Conservation (phyloP, 164 flowering plant genomes). For the Sedum album region DNA sequence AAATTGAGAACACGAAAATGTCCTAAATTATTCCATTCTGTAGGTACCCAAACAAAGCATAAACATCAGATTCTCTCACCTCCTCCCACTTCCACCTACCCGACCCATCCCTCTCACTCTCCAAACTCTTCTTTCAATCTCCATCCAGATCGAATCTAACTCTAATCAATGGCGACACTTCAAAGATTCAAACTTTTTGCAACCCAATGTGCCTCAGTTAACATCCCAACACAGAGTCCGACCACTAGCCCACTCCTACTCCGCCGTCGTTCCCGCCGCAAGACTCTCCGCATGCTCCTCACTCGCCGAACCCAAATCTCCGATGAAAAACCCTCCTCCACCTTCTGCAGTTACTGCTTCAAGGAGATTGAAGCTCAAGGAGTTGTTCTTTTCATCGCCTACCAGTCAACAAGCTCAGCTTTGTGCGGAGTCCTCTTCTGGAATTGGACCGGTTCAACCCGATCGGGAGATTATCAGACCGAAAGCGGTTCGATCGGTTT, state of each 20-base stretch:
- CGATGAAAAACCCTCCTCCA: neutral
- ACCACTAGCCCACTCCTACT: constrained; percentile 33
- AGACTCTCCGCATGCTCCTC: constrained; percentile 4
- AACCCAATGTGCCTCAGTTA: constrained; percentile 27
- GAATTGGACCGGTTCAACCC: neutral
- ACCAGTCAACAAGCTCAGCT: too few relatives aligned
- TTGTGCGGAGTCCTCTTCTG: neutral
- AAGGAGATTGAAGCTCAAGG: neutral
- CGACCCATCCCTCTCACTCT: too few relatives aligned
- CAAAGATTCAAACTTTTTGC: constrained; percentile 39
- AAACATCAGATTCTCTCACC: too few relatives aligned
- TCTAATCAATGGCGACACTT: constrained; percentile 20
- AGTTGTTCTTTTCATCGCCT: constrained; percentile 1
- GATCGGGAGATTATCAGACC: neutral
- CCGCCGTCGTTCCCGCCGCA: constrained; percentile 19
- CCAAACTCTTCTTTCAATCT: too few relatives aligned
- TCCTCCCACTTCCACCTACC: too few relatives aligned
- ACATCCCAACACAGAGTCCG: constrained; percentile 22
- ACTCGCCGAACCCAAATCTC: constrained; percentile 1
- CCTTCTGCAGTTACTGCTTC: too few relatives aligned
- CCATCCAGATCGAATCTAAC: too few relatives aligned
- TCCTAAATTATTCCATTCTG: too few relatives aligned
- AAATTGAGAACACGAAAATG: too few relatives aligned
- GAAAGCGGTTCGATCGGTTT: neutral
- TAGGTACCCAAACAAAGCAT: too few relatives aligned